A percentile compares a stretch with the other conserved stretches of the same genome.
Conservation (phyloP, 768 basidiomycete species). For the Suillus occidentalis region DNA sequence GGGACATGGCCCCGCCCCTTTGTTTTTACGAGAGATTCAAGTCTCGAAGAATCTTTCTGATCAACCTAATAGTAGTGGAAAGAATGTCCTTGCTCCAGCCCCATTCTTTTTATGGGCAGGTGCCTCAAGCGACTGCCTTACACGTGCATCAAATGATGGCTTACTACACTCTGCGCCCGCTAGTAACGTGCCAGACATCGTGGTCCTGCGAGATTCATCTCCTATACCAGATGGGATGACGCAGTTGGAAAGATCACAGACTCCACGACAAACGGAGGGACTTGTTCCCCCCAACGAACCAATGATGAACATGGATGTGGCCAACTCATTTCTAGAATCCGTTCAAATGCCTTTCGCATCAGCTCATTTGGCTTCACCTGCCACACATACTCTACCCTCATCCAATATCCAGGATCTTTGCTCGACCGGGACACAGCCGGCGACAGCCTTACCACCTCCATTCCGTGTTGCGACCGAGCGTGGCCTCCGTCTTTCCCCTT, state of each 20-base stretch:
- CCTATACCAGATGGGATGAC: not conserved
- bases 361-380: not conserved
- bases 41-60: not conserved
- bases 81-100: constrained; percentile 17
- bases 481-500: constrained; percentile 44
- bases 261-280: constrained; percentile 15
- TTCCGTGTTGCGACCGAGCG: constrained; percentile 33
- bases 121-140: constrained; percentile 10
- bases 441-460: constrained; percentile 19
- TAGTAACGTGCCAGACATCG: not conserved
- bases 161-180: not conserved
- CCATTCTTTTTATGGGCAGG: constrained; percentile 16
- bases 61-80: not conserved
- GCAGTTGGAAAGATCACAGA: constrained; percentile 8
- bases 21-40: constrained; percentile 16
- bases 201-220: not conserved
- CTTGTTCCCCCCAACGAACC: constrained; percentile 13
- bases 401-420: constrained; percentile 8
- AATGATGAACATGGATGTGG: constrained; percentile 6
- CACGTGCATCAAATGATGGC: not conserved
- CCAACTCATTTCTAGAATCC: not conserved
- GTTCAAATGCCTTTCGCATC: constrained; percentile 8
- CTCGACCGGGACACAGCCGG: constrained; percentile 12
- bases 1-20: constrained; percentile 9
- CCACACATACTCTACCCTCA: not conserved